These are phyloP conservation scores for Multifurca ochricompacta DNA, from an alignment of 768 basidiomycete genomes.

Conservation along the genomic window DNA sequence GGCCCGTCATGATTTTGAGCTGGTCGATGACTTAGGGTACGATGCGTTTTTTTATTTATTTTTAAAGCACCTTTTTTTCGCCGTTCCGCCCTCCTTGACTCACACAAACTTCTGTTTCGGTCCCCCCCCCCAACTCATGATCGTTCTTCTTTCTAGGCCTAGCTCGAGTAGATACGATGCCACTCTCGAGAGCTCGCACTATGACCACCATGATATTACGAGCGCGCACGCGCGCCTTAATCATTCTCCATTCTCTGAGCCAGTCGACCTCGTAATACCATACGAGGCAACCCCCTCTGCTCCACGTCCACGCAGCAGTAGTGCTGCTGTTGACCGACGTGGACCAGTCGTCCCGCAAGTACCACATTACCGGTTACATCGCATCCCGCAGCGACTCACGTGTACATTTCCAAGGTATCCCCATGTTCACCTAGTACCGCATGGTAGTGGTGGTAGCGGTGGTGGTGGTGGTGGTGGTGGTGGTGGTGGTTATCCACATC, in stretches of 20 bases:
- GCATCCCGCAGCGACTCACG: slow-evolving; percentile 6
- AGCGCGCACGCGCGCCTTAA: not conserved
- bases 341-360: not conserved
- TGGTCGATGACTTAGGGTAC: not conserved
- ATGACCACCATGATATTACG: not conserved
- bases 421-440: not conserved
- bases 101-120: not conserved
- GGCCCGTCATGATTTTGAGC: not conserved
- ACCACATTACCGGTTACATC: slow-evolving; percentile 3
- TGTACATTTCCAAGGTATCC: slow-evolving; percentile 8
- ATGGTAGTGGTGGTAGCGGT: no score
- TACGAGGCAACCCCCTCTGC: not conserved
- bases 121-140: no score
- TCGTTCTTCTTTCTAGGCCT: no score
- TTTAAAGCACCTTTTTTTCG: not conserved
- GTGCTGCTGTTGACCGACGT: slow-evolving; percentile 7
- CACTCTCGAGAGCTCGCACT: not conserved
- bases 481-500: no score
- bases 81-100: not conserved
- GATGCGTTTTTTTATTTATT: no score
- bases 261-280: not conserved
- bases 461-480: no score
- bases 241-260: slow-evolving; percentile 13
- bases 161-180: not conserved
- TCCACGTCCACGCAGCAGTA: slow-evolving; percentile 14